A percentile compares a stretch with the other conserved stretches of the same genome.
Conservation (phyloP, 495 filamentous ascomycete species). For the Podospora appendiculata region DNA sequence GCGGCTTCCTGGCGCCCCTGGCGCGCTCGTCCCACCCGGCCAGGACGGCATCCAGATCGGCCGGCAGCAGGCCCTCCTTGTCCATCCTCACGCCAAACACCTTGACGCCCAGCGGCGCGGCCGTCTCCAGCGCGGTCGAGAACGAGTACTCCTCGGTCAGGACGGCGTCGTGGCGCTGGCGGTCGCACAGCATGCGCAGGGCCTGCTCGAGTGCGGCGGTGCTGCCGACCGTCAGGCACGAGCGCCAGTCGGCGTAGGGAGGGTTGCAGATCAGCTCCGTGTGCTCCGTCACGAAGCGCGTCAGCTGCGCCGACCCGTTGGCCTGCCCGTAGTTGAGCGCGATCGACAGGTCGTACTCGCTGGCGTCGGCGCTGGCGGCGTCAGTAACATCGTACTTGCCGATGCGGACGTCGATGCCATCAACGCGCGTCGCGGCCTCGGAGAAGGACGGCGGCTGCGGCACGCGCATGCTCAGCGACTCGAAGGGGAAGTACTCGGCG, state of each 20-base stretch:
- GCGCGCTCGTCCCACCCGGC: slow-evolving; percentile 53
- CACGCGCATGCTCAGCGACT: slow-evolving; percentile 28
- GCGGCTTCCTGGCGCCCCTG: slow-evolving; percentile 57
- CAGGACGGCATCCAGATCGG: slow-evolving; percentile 57
- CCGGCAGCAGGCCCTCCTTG: slow-evolving; percentile 63
- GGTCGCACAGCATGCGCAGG: slow-evolving; percentile 67
- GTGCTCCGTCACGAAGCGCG: slow-evolving; percentile 88
- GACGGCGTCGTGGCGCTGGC: slow-evolving; percentile 57
- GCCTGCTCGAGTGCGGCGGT: slow-evolving; percentile 72
- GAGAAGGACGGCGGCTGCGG: slow-evolving; percentile 52
- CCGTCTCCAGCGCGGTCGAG: slow-evolving; percentile 73
- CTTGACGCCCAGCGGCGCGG: slow-evolving; percentile 64
- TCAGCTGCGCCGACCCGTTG: slow-evolving; percentile 73
- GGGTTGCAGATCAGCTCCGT: slow-evolving; percentile 72
- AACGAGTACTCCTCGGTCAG: slow-evolving; percentile 87
- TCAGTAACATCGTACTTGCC: slow-evolving; percentile 70
- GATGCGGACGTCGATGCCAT: slow-evolving; percentile 49
- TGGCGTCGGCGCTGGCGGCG: slow-evolving; percentile 31
- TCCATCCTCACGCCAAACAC: slow-evolving; percentile 73
- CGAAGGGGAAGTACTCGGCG: slow-evolving; percentile 74
- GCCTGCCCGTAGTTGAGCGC: slow-evolving; percentile 88
- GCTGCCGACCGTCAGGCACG: slow-evolving; percentile 64
- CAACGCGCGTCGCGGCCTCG: slow-evolving; percentile 49
- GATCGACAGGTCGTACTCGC: slow-evolving; percentile 60
- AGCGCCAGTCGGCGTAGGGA: slow-evolving; percentile 80